Base-by-base conservation (phyloP, 78 protist genomes). In the Dictyostelium purpureum region DNA sequence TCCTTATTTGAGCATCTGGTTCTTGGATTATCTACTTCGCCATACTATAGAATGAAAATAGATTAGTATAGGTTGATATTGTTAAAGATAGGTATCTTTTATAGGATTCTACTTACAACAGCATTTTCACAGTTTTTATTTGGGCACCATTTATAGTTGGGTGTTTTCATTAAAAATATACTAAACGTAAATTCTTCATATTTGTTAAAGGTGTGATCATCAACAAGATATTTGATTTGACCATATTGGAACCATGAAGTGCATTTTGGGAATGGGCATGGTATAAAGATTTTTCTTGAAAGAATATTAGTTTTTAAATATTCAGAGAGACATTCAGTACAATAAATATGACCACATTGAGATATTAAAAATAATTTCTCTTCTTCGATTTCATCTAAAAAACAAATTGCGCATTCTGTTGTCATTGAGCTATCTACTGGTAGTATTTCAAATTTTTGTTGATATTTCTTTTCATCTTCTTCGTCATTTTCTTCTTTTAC, bases 61-160 rank as follows among this genome's bases (percentile, higher is more conserved):
- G 4, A 35, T 26, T 6, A 61, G 2, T 61, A 31, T 11, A 9
- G 19, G 2, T 61, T 61, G 5, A 1, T 61, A 0, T 16, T 26
- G n/a, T 11, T 63, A 26, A 28, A 24, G 26, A 28, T 63, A 6
- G 14, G 14, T 63, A 16, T 16, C 16, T 12, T 59, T 28, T 59
- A n/a, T 59, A 19, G 14, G 2, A 33, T 26, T 63, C 4, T 65
- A 65, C 74, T 35, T 65, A 65, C 74, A 24, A 70, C 88, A 24
- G 45, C 88, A 69, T 70, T 79, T 4, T 38, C 63, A 79, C 76
- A 79, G n/a, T 11, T 12, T 21, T 76, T 76, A 49, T 79, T 79
- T 28, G 77, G 77, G 33, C 88, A 79, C 88, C 88, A 79, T 79
- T 79, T 79, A 69, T 49, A 66, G 19, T 79, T 70, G 24, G 71